Evolutionary conservation across 805 yeast genomes (phyloP).

Genomic region (Wickerhamiella siamensis): DNA sequence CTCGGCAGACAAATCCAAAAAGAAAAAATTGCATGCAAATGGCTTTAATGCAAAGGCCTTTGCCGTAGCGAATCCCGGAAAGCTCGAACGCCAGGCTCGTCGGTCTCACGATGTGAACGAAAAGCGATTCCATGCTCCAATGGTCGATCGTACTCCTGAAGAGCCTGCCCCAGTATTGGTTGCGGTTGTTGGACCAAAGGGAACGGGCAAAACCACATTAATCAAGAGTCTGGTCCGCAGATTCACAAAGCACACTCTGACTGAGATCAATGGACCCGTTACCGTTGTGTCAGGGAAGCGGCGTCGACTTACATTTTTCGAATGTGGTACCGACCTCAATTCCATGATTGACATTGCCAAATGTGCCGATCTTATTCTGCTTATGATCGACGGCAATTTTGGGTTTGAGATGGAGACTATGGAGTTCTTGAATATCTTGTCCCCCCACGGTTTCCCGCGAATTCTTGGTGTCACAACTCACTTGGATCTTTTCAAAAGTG

Average conservation of each 20-base stretch:
- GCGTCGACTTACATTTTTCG: conserved; percentile 82
- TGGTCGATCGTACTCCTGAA: conserved; percentile 94
- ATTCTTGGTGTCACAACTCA: conserved; percentile 93
- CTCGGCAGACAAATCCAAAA: conserved; percentile 44
- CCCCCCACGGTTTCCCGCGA: conserved; percentile 98
- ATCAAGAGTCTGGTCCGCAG: conserved; percentile 79
- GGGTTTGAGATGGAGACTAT: conserved; percentile 99
- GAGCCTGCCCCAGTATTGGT: conserved; percentile 96
- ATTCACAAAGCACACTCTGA: conserved; percentile 70
- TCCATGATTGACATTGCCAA: conserved; percentile 95
- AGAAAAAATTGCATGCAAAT: conserved; percentile 76
- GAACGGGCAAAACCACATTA: conserved; percentile 92
- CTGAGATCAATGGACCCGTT: conserved; percentile 87
- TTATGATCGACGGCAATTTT: conserved; percentile 89
- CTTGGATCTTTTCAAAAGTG: conserved; percentile 82
- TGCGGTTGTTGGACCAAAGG: conserved; percentile 97
- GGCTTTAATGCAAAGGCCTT: conserved; percentile 78
- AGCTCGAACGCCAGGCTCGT: conserved; percentile 68
- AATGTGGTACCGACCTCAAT: conserved; percentile 81
- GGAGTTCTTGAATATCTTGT: conserved; percentile 93
- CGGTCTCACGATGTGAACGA: conserved; percentile 74
- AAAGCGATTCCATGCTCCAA: conserved; percentile 82
- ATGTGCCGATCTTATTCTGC: conserved; percentile 78
- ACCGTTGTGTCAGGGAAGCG: conserved; percentile 94
- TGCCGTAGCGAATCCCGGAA: conserved; percentile 73